A percentile compares a stretch with the other conserved stretches of the same genome.
These are phyloP conservation scores for Pelagophyceae sp. DNA, from an alignment of 352 stramenopile genomes.

Conservation along the genomic window DNA sequence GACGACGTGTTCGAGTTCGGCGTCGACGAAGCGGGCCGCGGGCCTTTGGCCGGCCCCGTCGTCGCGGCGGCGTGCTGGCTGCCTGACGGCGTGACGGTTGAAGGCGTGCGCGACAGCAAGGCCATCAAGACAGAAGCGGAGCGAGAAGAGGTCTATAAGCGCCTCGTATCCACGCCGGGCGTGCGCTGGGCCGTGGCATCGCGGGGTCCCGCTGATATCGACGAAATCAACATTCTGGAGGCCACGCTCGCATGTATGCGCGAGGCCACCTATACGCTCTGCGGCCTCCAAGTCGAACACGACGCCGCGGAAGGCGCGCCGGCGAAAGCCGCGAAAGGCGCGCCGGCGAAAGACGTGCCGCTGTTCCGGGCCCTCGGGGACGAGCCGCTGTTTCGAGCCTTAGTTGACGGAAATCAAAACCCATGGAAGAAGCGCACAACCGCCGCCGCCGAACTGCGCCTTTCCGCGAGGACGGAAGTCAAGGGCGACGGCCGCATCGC, in stretches of 20 bases:
- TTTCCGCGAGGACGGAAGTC: constrained; percentile 39
- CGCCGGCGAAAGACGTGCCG: not conserved
- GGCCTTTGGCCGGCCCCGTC: constrained; percentile 78
- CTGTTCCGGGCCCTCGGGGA: not conserved
- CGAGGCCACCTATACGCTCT: constrained; percentile 48
- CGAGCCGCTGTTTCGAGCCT: constrained; percentile 52
- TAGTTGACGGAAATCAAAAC: constrained; percentile 90
- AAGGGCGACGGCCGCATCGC: constrained; percentile 91
- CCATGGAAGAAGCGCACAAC: constrained; percentile 63
- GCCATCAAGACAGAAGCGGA: constrained; percentile 81
- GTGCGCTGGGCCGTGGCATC: constrained; percentile 72
- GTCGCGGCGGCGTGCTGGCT: constrained; percentile 54
- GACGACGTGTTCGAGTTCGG: constrained; percentile 44
- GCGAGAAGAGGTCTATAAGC: constrained; percentile 75
- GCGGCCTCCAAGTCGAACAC: not conserved
- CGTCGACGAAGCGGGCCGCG: constrained; percentile 89
- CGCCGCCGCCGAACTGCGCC: constrained; percentile 24
- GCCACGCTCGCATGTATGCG: constrained; percentile 89
- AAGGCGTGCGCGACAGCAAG: constrained; percentile 86
- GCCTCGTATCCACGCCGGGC: constrained; percentile 59
- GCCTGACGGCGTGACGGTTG: constrained; percentile 55
- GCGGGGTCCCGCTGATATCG: constrained; percentile 69
- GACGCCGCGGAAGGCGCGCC: not conserved
- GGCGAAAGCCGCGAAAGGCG: not conserved
- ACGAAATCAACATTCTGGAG: constrained; percentile 98